Base-by-base conservation (phyloP, 768 basidiomycete genomes). In the Leccinum variicolor region DNA sequence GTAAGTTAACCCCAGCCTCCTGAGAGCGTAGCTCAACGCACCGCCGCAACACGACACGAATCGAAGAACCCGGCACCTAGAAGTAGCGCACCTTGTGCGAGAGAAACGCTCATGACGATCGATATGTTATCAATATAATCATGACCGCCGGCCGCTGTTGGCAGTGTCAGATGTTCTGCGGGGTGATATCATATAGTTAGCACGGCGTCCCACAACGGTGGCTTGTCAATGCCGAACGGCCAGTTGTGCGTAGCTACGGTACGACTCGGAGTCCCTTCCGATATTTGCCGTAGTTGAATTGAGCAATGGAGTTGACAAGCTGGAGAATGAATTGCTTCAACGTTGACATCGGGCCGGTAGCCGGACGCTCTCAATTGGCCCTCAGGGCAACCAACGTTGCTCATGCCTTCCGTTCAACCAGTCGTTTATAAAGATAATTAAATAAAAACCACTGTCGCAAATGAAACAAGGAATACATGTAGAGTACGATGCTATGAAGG, bases 401-500 rank as follows among this genome's bases (percentile, higher is more conserved):
- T 41, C 39, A 19, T 19, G 10, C 9, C n/a, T 41, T 31, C 13
- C 31, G 31, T 33, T n/a, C 29, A 11, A 33, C 15, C 15, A 14
- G 19, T 10, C 10, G n/a, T 51, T 14, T 33, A 15, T 31, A 36
- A 26, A 39, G 33, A 54, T 39, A 26, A 41, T 41, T 41, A 41
- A 19, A 41, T 43, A 43, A 41, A 41, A 41, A 43, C 11, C n/a
- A 21, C 41, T 43, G 41, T 43, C 21, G 41, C 41, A 43, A 26
- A 48, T 39, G 39, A 49, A 53, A 68, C 61, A 56, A 33, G 54
- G 51, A 60, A 39, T 54, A 61, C 28, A 28, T 25, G 53, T 58
- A 59, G 36, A 59, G 52, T 64, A 68, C 64, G 34, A 55, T 65
- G 61, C 36, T 25, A 55, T 48, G 58, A 53, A 26, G 31, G 59